Evolutionary conservation across 192 early-diverging fungal genomes (phyloP).

Genomic region (Podila clonocystis): DNA sequence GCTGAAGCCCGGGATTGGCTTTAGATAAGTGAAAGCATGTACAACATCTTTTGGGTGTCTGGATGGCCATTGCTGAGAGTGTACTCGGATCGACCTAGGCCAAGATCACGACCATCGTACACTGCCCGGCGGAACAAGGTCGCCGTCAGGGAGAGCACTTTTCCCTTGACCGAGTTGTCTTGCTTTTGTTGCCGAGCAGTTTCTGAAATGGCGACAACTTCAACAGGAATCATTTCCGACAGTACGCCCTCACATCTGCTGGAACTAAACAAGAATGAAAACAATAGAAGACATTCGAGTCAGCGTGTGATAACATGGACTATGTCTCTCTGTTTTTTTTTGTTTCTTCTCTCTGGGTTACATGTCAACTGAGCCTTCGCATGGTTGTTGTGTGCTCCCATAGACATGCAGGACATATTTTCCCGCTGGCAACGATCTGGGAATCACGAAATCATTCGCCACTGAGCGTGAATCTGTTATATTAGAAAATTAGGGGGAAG

Average conservation of each 20-base stretch:
- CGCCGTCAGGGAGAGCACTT: neutral
- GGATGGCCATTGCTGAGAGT: constrained; percentile 5
- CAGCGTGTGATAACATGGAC: neutral
- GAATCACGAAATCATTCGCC: constrained; percentile 11
- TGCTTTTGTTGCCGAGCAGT: neutral
- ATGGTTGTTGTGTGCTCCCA: constrained; percentile 32
- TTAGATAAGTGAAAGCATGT: constrained; percentile 35
- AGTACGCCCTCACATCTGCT: constrained; percentile 29
- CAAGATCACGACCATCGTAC: constrained; percentile 9
- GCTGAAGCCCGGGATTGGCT: no score
- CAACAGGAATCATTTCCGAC: constrained; percentile 19
- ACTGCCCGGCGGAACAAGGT: constrained; percentile 5
- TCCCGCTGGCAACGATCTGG: constrained; percentile 9
- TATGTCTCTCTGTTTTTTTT: no score
- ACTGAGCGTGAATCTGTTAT: constrained; percentile 4
- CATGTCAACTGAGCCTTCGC: constrained; percentile 31
- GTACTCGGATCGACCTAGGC: constrained; percentile 1
- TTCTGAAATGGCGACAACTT: constrained; percentile 2
- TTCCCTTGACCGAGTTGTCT: neutral
- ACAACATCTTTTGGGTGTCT: constrained; percentile 46
- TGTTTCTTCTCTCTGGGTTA: neutral
- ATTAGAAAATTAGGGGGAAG: neutral
- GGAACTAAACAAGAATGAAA: neutral
- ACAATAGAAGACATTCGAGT: no score
- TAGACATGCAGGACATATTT: constrained; percentile 34